Conservation (phyloP, 768 basidiomycete species). For the Serpula lacrymans region DNA sequence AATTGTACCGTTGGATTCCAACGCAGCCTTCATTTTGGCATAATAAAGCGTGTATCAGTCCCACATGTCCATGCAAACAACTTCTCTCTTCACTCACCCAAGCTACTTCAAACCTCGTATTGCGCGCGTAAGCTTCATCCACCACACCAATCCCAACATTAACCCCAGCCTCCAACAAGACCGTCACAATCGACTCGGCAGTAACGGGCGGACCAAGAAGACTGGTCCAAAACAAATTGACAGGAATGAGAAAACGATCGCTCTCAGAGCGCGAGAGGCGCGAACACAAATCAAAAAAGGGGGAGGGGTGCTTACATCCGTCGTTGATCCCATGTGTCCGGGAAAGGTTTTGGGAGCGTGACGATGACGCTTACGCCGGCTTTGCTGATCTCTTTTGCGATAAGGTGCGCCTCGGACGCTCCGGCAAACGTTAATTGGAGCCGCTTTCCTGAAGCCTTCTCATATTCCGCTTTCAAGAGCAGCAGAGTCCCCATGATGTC, state of each 20-base stretch:
- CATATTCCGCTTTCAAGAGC: conserved; percentile 65
- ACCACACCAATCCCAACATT: conserved; percentile 54
- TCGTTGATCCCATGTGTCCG: conserved; percentile 59
- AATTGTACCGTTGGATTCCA: conserved; percentile 37
- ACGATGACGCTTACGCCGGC: conserved; percentile 74
- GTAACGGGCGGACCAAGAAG: conserved; percentile 70
- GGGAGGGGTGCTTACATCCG: conserved; percentile 46
- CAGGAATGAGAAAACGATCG: not conserved
- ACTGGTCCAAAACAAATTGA: conserved; percentile 25
- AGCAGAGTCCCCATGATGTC: conserved; percentile 74
- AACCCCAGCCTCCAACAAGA: conserved; percentile 56
- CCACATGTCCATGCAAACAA: not conserved
- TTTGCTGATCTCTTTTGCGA: conserved; percentile 65
- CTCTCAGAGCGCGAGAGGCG: not conserved
- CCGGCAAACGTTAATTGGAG: conserved; percentile 64
- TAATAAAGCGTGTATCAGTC: too few relatives aligned
- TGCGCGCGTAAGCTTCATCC: conserved; percentile 28
- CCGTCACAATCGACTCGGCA: conserved; percentile 48
- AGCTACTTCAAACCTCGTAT: conserved; percentile 36
- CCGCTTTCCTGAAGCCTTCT: conserved; percentile 49
- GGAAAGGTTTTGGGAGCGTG: conserved; percentile 58
- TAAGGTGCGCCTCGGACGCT: conserved; percentile 58
- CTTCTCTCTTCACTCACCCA: conserved; percentile 38
- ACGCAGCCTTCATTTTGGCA: conserved; percentile 34
- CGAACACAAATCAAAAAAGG: not conserved